phyloP scores from a whole-genome alignment of 1,284 basidiomycete species.

The Cystobasidium slooffiae region DNA sequence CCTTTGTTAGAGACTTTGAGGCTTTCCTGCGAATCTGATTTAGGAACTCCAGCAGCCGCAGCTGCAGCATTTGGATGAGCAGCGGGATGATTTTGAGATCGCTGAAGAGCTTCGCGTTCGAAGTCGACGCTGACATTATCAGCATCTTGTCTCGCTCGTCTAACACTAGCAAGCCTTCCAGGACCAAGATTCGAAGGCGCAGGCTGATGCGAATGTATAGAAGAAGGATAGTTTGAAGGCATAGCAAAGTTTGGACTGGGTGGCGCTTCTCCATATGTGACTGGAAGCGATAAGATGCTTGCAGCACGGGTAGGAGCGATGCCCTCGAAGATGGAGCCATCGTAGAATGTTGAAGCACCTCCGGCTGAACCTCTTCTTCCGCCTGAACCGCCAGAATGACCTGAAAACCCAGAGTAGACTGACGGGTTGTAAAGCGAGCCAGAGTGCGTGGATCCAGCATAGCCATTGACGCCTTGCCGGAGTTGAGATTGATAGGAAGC shows the following conservation, averaged over 20 bases:
- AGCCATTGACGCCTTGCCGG: conserved; percentile 56
- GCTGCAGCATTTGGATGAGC: neutral
- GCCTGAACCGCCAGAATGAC: conserved; percentile 24
- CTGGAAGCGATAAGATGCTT: conserved; percentile 50
- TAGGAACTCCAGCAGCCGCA: conserved; percentile 9
- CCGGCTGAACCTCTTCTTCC: conserved; percentile 40
- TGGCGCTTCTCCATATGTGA: conserved; percentile 40
- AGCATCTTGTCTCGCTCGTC: conserved; percentile 11
- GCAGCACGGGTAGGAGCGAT: conserved; percentile 45
- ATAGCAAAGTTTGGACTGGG: conserved; percentile 37
- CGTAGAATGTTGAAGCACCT: conserved; percentile 51
- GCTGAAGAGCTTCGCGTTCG: conserved; percentile 39
- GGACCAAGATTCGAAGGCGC: neutral
- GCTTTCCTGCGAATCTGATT: conserved; percentile 18
- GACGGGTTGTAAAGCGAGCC: conserved; percentile 41
- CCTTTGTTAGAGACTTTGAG: conserved; percentile 23
- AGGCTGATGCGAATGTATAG: conserved; percentile 24
- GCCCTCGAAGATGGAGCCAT: conserved; percentile 54
- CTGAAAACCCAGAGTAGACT: conserved; percentile 24
- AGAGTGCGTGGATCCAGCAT: conserved; percentile 39
- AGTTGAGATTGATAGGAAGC: conserved; percentile 54
- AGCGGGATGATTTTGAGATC: conserved; percentile 30
- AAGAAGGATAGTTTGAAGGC: conserved; percentile 11
- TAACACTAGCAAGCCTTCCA: neutral
- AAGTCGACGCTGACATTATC: conserved; percentile 43